A percentile compares a stretch with the other conserved stretches of the same genome.
Conservation (phyloP, 1,139 yeast species). For the Diutina mesorugosa region DNA sequence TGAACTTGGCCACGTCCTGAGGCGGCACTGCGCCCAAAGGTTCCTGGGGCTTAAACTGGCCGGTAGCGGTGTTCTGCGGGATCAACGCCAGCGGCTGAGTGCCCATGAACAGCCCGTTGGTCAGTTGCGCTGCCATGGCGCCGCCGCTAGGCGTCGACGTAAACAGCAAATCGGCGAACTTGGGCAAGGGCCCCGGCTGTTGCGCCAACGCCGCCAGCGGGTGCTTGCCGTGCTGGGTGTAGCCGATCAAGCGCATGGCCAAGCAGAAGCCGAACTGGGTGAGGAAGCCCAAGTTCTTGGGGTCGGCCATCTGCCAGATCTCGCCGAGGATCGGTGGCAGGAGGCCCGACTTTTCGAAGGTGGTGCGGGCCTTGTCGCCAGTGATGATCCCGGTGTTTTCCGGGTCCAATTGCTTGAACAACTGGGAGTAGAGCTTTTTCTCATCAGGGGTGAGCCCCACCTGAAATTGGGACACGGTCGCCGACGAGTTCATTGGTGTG, state of each 20-base stretch:
- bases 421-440: constrained; percentile 54
- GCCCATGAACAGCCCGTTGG: constrained; percentile 34
- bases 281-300: constrained; percentile 72
- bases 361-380: constrained; percentile 78
- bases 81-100: constrained; percentile 27
- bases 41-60: constrained; percentile 19
- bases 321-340: constrained; percentile 73
- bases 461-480: constrained; percentile 1
- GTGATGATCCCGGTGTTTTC: constrained; percentile 75
- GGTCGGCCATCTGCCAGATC: constrained; percentile 89
- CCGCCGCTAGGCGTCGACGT: constrained; percentile 10
- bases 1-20: constrained; percentile 57
- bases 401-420: constrained; percentile 70
- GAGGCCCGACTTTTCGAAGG: constrained; percentile 79
- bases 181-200: constrained; percentile 44
- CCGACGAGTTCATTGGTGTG: constrained; percentile 1
- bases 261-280: constrained; percentile 72
- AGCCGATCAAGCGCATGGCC: constrained; percentile 84
- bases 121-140: constrained; percentile 20
- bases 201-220: constrained; percentile 39
- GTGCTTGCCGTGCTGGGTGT: constrained; percentile 65
- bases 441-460: constrained; percentile 59
- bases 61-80: constrained; percentile 23
- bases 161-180: constrained; percentile 26
- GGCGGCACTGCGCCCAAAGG: constrained; percentile 51